Conservation (phyloP, 441 rosid species). For the Populus hybrid region DNA sequence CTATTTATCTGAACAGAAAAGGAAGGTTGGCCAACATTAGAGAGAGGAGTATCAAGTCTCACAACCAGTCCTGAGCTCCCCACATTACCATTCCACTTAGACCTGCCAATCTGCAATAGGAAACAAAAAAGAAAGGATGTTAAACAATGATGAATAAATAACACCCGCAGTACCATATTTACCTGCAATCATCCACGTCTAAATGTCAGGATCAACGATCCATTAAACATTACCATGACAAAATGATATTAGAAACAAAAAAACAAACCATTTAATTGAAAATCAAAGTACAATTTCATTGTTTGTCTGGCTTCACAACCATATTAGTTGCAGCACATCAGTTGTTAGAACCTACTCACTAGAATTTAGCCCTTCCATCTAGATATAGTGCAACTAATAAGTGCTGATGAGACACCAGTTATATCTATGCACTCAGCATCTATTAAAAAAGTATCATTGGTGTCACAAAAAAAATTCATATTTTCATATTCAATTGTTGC, state of each 20-base stretch:
- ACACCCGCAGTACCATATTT: not conserved
- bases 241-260: not conserved
- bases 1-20: slow-evolving; percentile 84
- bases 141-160: not conserved
- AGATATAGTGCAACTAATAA: not conserved
- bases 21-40: slow-evolving; percentile 59
- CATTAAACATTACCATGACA: not conserved
- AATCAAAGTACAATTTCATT: not conserved
- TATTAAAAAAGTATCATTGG: not conserved
- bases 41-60: slow-evolving; percentile 71
- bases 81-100: slow-evolving; percentile 83
- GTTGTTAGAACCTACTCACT: not conserved
- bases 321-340: not conserved
- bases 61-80: slow-evolving; percentile 83
- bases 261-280: not conserved
- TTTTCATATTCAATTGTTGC: not conserved
- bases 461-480: not conserved
- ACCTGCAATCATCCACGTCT: not conserved
- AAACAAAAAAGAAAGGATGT: not conserved
- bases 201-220: not conserved
- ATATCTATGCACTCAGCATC: not conserved
- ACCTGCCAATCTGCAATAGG: slow-evolving; percentile 69
- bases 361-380: not conserved
- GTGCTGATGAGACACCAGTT: not conserved
- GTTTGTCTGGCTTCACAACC: not conserved